Evolutionary conservation across 2,329 filamentous ascomycete species (phyloP), one percentile per base, ranked within the genome.

Genomic region (Monilinia fructicola): DNA sequence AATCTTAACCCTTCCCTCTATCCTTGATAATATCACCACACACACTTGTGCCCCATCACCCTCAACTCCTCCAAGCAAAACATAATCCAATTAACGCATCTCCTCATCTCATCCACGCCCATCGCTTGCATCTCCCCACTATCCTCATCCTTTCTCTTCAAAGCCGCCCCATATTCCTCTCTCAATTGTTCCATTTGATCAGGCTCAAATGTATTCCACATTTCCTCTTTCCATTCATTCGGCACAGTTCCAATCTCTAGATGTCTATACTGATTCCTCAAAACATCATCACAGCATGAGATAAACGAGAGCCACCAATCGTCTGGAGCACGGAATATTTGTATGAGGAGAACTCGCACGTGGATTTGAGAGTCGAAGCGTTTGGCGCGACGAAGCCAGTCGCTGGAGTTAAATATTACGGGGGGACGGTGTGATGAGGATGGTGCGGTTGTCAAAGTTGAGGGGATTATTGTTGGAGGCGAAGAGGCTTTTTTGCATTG

Each of bases 51-150:
- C 6, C 40, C 55, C 40, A 58, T 31, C 16, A 3, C 23, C 26
- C 16, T 28, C 42, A 28, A 31, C 11, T 58, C 55, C 26, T 2
- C 18, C 16, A 58, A 58, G 21, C 40, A 46, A 46, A 58, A 21
- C 23, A 58, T 26, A 58, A 58, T 7, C 55, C 55, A 58, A 58
- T 31, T 23, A 46, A 46, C 11, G 31, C 26, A 58, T 3, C 40
- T 31, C 26, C 12, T 28, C 21, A 46, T 4, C 18, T 14, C 9
- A 11, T 4, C 11, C 18, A 1, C 1, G 14, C 26, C 23, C 23
- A 31, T 28, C 11, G 5, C 40, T 9, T n/a, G 42, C 10, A 31
- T 11, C 26, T 23, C 26, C 16, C 55, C 26, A 58, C 16, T 14
- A 1, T 12, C 10, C 18, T 1, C 16, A 35, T 35, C 5, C 31